phyloP scores from a whole-genome alignment of 192 early-diverging fungal genomes.

The Coemansia sp. region DNA sequence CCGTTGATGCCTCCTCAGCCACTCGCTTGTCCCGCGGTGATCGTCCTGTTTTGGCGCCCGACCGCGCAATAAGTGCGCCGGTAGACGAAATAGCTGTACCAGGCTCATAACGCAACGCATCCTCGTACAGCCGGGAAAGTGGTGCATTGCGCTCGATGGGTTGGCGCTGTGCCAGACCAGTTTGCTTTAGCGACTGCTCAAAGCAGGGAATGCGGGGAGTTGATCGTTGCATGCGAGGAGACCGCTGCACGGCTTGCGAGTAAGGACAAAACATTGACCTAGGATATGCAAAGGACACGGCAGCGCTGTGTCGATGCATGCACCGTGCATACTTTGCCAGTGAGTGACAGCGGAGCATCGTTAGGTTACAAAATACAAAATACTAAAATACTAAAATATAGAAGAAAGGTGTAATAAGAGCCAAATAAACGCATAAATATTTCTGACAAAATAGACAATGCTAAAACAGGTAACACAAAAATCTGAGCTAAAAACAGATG shows the following conservation, averaged over 20 bases:
- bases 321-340: not conserved
- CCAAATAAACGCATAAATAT: not conserved
- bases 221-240: not conserved
- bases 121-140: constrained; percentile 88
- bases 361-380: not conserved
- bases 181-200: constrained; percentile 5
- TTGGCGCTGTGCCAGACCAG: not conserved
- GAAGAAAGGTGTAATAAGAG: not conserved
- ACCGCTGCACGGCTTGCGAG: constrained; percentile 1
- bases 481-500: not conserved
- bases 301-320: not conserved
- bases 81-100: constrained; percentile 84
- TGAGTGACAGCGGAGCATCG: not conserved
- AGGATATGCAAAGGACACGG: not conserved
- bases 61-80: constrained; percentile 88
- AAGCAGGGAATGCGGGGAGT: not conserved
- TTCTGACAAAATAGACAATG: not conserved
- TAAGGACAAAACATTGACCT: not conserved
- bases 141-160: constrained; percentile 76
- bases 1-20: constrained; percentile 82
- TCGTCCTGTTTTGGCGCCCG: constrained; percentile 90
- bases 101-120: constrained; percentile 81
- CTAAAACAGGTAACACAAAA: not conserved
- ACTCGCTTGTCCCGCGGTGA: constrained; percentile 97
- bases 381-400: not conserved